Conservation (phyloP, 2,329 filamentous ascomycete genomes). For the Trichophyton verrucosum region DNA sequence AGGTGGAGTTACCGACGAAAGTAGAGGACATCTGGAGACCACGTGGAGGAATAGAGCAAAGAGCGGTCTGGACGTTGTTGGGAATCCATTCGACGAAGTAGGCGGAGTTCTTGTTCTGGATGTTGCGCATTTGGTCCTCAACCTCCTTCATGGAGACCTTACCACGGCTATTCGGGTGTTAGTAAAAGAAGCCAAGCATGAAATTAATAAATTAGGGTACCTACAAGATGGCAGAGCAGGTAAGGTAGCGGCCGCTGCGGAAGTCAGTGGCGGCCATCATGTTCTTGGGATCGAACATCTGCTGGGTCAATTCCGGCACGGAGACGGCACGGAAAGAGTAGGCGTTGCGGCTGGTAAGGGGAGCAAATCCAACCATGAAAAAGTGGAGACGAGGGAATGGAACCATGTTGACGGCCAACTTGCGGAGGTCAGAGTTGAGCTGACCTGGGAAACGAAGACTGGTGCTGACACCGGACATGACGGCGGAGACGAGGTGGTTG, state of each 20-base stretch:
- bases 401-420: slow-evolving; percentile 99
- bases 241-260: slow-evolving; percentile 98
- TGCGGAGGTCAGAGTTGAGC: slow-evolving; percentile 99
- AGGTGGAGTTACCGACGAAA: slow-evolving; percentile 98
- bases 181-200: slow-evolving; percentile 15
- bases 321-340: slow-evolving; percentile 95
- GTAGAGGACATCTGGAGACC: slow-evolving; percentile 99
- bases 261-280: slow-evolving; percentile 99
- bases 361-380: slow-evolving; percentile 99
- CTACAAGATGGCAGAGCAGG: slow-evolving; percentile 94
- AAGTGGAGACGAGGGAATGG: slow-evolving; percentile 99
- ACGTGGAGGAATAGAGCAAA: slow-evolving; percentile 96
- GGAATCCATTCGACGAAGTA: slow-evolving; percentile 99
- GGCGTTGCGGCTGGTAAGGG: slow-evolving; percentile 83
- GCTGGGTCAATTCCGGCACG: slow-evolving; percentile 96
- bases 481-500: slow-evolving; percentile 97
- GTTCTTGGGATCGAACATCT: slow-evolving; percentile 99
- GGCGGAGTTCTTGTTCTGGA: slow-evolving; percentile 98
- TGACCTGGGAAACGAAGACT: slow-evolving; percentile 98
- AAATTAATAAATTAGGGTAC: slow-evolving; percentile 21
- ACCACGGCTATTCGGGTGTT: slow-evolving; percentile 57
- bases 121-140: slow-evolving; percentile 99
- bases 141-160: slow-evolving; percentile 99
- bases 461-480: slow-evolving; percentile 99
- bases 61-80: slow-evolving; percentile 99